Evolutionary conservation across 1,139 yeast species (phyloP).

Genomic region (Zygoascus meyerae): DNA sequence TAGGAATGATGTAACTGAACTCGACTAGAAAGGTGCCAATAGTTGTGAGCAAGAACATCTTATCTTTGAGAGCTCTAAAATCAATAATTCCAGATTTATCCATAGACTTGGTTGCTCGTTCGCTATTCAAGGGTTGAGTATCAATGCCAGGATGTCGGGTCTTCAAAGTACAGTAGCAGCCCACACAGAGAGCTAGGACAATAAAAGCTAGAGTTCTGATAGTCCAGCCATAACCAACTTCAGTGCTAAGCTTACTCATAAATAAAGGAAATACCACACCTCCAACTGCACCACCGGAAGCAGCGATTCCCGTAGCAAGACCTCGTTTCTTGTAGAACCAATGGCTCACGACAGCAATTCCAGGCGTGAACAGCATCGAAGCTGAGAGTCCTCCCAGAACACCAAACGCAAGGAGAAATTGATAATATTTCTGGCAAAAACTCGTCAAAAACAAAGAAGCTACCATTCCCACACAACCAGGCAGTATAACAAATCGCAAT

Average conservation of each 20-base stretch:
- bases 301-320: constrained; percentile 51
- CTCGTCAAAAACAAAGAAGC: constrained; percentile 51
- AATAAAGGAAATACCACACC: constrained; percentile 55
- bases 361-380: constrained; percentile 54
- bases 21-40: constrained; percentile 45
- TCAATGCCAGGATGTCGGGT: constrained; percentile 36
- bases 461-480: constrained; percentile 44
- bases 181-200: constrained; percentile 36
- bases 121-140: background rate
- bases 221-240: constrained; percentile 58
- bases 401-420: constrained; percentile 55
- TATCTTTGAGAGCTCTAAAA: constrained; percentile 40
- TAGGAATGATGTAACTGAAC: constrained; percentile 43
- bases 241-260: constrained; percentile 42
- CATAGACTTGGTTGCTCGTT: too few relatives aligned
- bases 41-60: constrained; percentile 38
- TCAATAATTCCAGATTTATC: constrained; percentile 32
- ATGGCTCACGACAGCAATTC: constrained; percentile 55
- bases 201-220: constrained; percentile 51
- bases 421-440: constrained; percentile 47
- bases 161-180: constrained; percentile 39
- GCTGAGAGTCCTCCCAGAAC: constrained; percentile 52
- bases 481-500: constrained; percentile 27
- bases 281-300: constrained; percentile 59
- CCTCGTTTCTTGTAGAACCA: constrained; percentile 56